Percentiles rank a stretch among this genome's conserved stretches.
Conservation (phyloP, 192 early-diverging fungal genomes). For the Diversispora eburnea region DNA sequence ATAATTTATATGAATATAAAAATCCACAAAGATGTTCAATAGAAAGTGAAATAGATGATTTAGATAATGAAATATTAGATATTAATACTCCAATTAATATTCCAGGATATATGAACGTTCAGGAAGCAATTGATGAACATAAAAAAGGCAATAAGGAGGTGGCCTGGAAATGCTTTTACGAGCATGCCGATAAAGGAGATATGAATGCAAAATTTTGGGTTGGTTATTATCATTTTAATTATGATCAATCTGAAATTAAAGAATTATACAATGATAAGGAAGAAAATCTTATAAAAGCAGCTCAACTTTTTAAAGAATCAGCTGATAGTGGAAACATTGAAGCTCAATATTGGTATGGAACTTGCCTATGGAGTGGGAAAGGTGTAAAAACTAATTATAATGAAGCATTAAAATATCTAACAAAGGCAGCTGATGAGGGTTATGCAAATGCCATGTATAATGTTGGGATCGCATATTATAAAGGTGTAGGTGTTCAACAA, state of each 20-base stretch:
- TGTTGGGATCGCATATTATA: neutral
- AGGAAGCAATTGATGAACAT: neutral
- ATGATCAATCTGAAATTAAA: neutral
- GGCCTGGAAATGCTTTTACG: neutral
- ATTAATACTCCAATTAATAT: too few relatives aligned
- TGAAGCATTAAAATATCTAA: neutral
- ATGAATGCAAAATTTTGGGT: slow-evolving; percentile 7
- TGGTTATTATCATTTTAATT: slow-evolving; percentile 5
- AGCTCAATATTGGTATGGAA: neutral
- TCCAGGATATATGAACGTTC: neutral
- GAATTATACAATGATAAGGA: neutral
- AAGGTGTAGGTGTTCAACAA: neutral
- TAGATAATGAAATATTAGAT: too few relatives aligned
- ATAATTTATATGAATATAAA: neutral
- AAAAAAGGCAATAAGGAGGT: neutral
- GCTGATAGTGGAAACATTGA: neutral
- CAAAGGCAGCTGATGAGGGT: neutral
- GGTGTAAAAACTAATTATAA: neutral
- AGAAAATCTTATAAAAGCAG: neutral
- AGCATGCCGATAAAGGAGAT: neutral
- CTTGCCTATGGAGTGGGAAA: neutral
- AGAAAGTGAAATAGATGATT: too few relatives aligned
- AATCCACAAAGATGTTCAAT: too few relatives aligned
- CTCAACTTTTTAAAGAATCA: slow-evolving; percentile 4
- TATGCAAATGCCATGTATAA: slow-evolving; percentile 3